A percentile compares a stretch with the other conserved stretches of the same genome.
These are phyloP conservation scores for Pythium chondricola DNA, from an alignment of 352 stramenopile genomes.

Conservation along the genomic window DNA sequence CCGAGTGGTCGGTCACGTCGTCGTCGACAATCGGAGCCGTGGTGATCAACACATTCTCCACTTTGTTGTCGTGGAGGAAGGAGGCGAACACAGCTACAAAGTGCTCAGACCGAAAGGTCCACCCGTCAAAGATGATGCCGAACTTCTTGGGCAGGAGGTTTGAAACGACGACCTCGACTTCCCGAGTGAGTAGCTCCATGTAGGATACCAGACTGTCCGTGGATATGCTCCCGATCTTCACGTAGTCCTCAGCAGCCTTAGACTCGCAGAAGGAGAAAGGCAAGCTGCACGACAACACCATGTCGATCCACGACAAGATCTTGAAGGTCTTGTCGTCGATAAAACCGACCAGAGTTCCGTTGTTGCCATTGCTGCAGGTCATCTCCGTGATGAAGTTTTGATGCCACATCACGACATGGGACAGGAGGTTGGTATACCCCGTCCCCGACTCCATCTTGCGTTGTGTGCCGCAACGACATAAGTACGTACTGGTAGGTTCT, in stretches of 20 bases:
- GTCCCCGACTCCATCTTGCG: neutral
- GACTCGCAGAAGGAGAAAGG: slow-evolving; percentile 5
- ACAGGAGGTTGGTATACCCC: neutral
- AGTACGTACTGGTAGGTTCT: neutral
- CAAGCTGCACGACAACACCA: slow-evolving; percentile 1
- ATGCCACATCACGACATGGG: neutral
- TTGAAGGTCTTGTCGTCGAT: neutral
- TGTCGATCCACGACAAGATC: neutral
- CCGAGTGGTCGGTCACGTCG: slow-evolving; percentile 3
- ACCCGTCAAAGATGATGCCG: slow-evolving; percentile 9
- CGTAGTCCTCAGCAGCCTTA: neutral
- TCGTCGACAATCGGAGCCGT: slow-evolving; percentile 9
- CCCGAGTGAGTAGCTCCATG: neutral
- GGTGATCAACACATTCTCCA: slow-evolving; percentile 4
- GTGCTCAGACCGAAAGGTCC: slow-evolving; percentile 4
- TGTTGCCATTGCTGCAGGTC: neutral
- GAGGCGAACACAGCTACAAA: slow-evolving; percentile 7
- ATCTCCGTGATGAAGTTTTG: neutral
- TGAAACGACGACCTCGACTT: neutral
- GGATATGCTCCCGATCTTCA: slow-evolving; percentile 4
- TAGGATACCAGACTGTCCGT: neutral
- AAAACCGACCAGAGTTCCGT: neutral
- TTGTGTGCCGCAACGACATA: neutral
- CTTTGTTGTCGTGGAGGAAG: slow-evolving; percentile 1
- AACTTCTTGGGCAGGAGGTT: slow-evolving; percentile 3